Evolutionary conservation across 306 rosid species (phyloP), one percentile per base, ranked within the genome.

Genomic region (Abrus pulchellus): DNA sequence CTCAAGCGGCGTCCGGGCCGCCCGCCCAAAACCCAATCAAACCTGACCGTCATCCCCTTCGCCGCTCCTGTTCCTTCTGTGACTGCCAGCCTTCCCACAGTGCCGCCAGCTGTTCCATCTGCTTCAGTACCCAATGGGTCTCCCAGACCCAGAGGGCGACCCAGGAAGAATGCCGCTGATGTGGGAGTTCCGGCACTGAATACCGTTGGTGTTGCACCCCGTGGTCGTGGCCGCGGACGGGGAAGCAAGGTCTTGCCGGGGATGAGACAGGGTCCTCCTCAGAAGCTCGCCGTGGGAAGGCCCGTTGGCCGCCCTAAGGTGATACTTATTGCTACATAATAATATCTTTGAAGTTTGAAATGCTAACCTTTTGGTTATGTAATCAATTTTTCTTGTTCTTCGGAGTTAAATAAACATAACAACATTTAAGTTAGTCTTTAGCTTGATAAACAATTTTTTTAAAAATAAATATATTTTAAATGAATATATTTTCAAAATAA

Each of bases 221-320:
- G 68, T 1, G 81, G 80, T 1, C 52, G 61, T 7, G 66, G 57
- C 20, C 82, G 78, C 0, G 72, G 80, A 3, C 67, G 74, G 0
- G 64, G 80, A 2, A 44, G 73, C 4, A 32, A 32, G 12, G 30
- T 63, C 0, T 32, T 44, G 43, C 82, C 76, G 6, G n/a, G 1
- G 27, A 3, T 28, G 4, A 53, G 48, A 45, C 50, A 2, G 5
- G 90, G 91, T 11, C 79, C 86, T 3, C 87, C 88, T 8, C 76
- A 79, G 2, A 75, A 78, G 56, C 53, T 73, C 29, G 79, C 82
- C 0, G 1, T 67, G 0, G 73, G 84, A 2, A 85, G 86, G 81
- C 84, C 93, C 3, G 93, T 90, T 9, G 97, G 97, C 54, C 91
- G 94, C 77, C 94, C 97, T 1, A 90, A 93, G 97, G 94, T 93